Base-by-base conservation (phyloP, 768 basidiomycete species). In the Suillus weaverae region DNA sequence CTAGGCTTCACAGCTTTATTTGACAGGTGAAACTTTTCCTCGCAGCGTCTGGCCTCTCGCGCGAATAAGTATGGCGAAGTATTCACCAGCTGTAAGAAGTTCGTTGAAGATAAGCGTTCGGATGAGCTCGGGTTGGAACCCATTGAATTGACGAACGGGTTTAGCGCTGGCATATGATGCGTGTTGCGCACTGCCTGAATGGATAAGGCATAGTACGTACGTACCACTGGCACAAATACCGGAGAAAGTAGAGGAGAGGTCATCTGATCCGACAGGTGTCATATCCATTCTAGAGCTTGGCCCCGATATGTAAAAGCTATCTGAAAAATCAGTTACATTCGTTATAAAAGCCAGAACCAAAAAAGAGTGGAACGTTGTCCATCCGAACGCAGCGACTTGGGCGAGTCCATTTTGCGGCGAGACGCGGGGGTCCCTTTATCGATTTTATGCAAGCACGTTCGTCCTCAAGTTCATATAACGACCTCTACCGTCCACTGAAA, bases 381-480 rank as follows among this genome's bases (percentile, higher is more conserved):
- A 67, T 26, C 68, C 64, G n/a, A 48, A 48, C 11, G 57, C 59
- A 61, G 8, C 30, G 32, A 18, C 13, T 30, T 9, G 32, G 32
- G 16, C 6, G 5, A 26, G 10, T 32, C 57, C 57, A 41, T 59
- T 59, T 59, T 41, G 18, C 63, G 65, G 69, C 48, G 61, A 59
- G 57, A 50, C 38, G 44, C 63, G 44, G 64, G 35, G 43, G 61
- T n/a, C 62, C 64, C 51, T 62, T 63, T 30, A 56, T 64, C 62
- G 66, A 61, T 65, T 70, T 67, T 70, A 77, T 76, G 75, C 76
- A 77, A 46, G 69, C 75, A 76, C 75, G 75, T 76, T 76, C 75
- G 74, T 73, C 76, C 18, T 66, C 64, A 41, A 56, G 61, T 68
- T 68, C 53, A 35, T 54, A 73, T 71, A 71, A 62, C 13, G 63